Base-by-base conservation (phyloP, 176 grass and related monocot genomes). In the Elaeis guineensis region DNA sequence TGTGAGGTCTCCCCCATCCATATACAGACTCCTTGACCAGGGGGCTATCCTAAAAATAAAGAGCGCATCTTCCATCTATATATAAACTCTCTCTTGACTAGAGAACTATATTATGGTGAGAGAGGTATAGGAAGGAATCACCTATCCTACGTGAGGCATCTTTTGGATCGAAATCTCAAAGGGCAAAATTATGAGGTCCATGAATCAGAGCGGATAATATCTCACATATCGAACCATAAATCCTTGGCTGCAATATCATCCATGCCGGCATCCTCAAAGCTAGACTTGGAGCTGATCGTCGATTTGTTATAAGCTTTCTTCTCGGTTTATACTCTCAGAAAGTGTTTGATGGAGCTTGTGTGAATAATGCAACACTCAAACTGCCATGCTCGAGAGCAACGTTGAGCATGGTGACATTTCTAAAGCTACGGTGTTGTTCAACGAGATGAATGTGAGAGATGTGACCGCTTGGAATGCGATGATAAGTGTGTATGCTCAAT, bases 201-300 rank as follows among this genome's bases (percentile, higher is more conserved):
- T n/a, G n/a, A n/a, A n/a, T n/a, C n/a, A n/a, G n/a, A n/a, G n/a
- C n/a, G n/a, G n/a, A n/a, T n/a, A n/a, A n/a, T n/a, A n/a, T n/a
- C n/a, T n/a, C n/a, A n/a, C n/a, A n/a, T n/a, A n/a, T n/a, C n/a
- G n/a, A n/a, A n/a, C n/a, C n/a, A n/a, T n/a, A n/a, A n/a, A n/a
- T n/a, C n/a, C n/a, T n/a, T n/a, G n/a, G n/a, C n/a, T n/a, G 77
- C 24, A 66, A 57, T 74, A 54, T 70, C 6, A 62, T 80, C 58
- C 76, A 78, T 19, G 67, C 76, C 16, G n/a, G 60, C 30, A 54
- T 78, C 32, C 58, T 78, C 16, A 78, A 79, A 72, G 24, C 57
- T 16, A 61, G 69, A 15, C 23, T 67, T 7, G 49, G 17, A 5
- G 6, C 17, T 17, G 61, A 72, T 29, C 4, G 4, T 29, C 20